Evolutionary conservation across 345 rosid genomes (phyloP).

Genomic region (Pistacia vera): DNA sequence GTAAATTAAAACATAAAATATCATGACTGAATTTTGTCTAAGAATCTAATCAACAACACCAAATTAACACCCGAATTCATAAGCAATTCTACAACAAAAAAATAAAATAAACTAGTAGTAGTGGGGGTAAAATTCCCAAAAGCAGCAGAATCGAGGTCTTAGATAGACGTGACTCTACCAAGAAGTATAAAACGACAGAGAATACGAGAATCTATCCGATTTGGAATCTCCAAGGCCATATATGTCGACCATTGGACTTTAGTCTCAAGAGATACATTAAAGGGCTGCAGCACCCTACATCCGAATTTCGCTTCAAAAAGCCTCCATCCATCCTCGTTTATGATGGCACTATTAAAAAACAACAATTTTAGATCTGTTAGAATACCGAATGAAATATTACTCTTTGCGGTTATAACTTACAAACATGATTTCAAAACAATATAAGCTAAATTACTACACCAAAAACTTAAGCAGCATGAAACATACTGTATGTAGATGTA

Average conservation of each 20-base stretch:
- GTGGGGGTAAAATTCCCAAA: not conserved
- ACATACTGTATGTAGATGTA: constrained; percentile 90
- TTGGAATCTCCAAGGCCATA: not conserved
- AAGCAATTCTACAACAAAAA: not conserved
- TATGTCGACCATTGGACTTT: not conserved
- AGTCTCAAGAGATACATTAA: constrained; percentile 8
- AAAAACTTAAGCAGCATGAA: not conserved
- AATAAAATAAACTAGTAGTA: not conserved
- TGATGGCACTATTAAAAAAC: constrained; percentile 30
- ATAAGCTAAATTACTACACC: not conserved
- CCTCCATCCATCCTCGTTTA: not conserved
- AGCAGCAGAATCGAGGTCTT: not conserved
- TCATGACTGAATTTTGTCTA: not conserved
- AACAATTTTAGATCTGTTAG: not conserved
- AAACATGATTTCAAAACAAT: no score
- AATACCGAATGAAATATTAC: not conserved
- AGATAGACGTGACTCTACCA: not conserved
- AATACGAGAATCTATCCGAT: not conserved
- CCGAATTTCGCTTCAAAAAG: not conserved
- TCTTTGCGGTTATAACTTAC: not conserved
- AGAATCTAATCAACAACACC: not conserved
- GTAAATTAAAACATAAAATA: no score
- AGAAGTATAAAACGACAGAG: not conserved
- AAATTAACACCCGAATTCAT: not conserved
- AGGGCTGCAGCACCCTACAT: not conserved